Base-by-base conservation (phyloP, 2,329 filamentous ascomycete species). In the Fusarium brachygibbosum region DNA sequence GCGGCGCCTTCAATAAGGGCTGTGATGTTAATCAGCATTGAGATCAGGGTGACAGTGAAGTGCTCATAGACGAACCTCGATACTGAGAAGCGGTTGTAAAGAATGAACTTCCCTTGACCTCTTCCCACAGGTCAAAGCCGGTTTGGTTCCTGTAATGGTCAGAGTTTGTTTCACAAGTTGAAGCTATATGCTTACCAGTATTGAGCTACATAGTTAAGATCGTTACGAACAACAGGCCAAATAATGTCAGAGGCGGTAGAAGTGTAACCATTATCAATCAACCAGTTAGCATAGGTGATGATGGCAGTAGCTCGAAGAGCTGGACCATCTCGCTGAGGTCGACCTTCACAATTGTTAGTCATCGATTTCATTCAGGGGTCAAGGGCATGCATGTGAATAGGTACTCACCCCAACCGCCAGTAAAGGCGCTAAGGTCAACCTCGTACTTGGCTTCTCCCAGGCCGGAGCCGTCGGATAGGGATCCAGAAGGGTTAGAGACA, bases 91-190 rank as follows among this genome's bases (percentile, higher is more conserved):
- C 87, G 32, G 89, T 81, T 2, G 93, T 96, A 79, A 95, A 97
- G 82, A 94, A 96, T 1, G 91, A 94, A 23, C 87, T 90, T 40
- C 92, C 91, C 25, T 84, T 82, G 16, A 94, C 87, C 77, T 96
- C 93, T 77, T 96, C 93, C 93, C 93, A 96, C 5, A 97, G 84
- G 77, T 97, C 93, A 74, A 89, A 96, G 8, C 86, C 86, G 0
- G 85, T 87, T 67, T 83, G 78, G 75, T 87, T 88, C 85, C 82
- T 83, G 8, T 2, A 5, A 1, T 11, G 9, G 16, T 71, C 29
- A 65, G 63, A 29, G 21, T 19, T 29, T 19, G 19, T 25, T 35
- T 14, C 14, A 8, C 17, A 13, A 28, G 19, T 25, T 32, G 14
- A 19, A 16, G 19, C 1, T 13, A 17, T 3, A 58, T 28, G 10